Evolutionary conservation across 2,329 filamentous ascomycete species (phyloP).

Genomic region (Colletotrichum eremochloae): DNA sequence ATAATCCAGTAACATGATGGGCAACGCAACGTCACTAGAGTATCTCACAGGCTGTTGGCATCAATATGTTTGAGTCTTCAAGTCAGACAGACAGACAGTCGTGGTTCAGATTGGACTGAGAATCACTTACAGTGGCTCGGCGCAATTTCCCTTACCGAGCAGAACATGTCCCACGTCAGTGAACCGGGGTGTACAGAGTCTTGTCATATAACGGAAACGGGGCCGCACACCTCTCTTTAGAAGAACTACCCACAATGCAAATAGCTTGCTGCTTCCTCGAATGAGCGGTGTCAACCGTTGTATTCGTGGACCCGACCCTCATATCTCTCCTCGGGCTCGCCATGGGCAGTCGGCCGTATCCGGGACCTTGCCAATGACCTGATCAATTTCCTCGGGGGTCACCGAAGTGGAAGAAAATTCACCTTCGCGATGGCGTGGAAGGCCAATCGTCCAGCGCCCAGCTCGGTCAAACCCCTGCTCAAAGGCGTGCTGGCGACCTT

Average conservation of each 20-base stretch:
- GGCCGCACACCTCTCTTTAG: slow-evolving; percentile 31
- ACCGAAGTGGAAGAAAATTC: slow-evolving; percentile 6
- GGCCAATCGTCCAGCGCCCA: slow-evolving; percentile 25
- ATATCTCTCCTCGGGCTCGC: slow-evolving; percentile 1
- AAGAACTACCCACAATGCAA: slow-evolving; percentile 18
- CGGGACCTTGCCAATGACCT: slow-evolving; percentile 18
- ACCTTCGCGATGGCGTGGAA: slow-evolving; percentile 35
- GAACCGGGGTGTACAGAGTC: slow-evolving; percentile 29
- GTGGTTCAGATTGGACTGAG: slow-evolving; percentile 4
- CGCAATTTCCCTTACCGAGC: slow-evolving; percentile 35
- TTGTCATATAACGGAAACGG: slow-evolving; percentile 30
- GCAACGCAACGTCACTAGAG: not conserved
- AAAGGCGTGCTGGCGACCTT: slow-evolving; percentile 33
- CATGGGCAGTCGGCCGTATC: slow-evolving; percentile 19
- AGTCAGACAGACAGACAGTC: slow-evolving; percentile 5
- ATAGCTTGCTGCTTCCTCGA: slow-evolving; percentile 1
- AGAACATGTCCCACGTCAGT: slow-evolving; percentile 32
- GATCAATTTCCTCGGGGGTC: slow-evolving; percentile 7
- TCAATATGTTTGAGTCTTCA: not conserved
- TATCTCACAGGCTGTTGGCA: not conserved
- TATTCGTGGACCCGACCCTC: slow-evolving; percentile 1
- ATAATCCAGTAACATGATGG: not conserved
- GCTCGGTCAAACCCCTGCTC: slow-evolving; percentile 33
- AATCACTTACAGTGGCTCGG: slow-evolving; percentile 33
- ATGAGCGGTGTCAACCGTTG: slow-evolving; percentile 5